Conservation (phyloP, 1,284 basidiomycete genomes). For the Irpex lacteus region DNA sequence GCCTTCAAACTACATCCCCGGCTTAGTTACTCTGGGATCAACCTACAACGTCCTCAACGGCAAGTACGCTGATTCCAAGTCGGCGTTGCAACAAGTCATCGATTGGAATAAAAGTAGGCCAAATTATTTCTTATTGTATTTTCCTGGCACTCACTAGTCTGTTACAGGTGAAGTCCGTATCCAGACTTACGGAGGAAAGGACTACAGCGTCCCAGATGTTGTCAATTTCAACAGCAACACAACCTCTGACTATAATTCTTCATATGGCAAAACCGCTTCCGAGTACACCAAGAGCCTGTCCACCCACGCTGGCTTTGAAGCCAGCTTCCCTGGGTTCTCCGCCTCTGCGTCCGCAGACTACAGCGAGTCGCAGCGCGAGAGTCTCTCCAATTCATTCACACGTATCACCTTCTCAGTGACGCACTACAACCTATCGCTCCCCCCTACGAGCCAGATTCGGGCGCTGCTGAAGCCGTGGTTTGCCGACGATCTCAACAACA, state of each 20-base stretch:
- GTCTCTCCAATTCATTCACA: conserved; percentile 2
- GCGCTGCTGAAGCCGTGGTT: not conserved
- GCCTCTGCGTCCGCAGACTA: not conserved
- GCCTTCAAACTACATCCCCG: conserved; percentile 4
- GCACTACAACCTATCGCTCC: not conserved
- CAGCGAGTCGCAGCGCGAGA: conserved; percentile 1
- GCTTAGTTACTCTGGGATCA: not conserved
- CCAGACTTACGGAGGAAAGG: not conserved
- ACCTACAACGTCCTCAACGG: conserved; percentile 2
- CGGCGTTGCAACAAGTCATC: conserved; percentile 4
- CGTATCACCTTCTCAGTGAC: conserved; percentile 1
- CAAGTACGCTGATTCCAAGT: conserved; percentile 2
- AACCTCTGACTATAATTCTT: conserved; percentile 1
- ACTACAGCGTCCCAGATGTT: conserved; percentile 2
- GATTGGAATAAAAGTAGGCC: conserved; percentile 2
- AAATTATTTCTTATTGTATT: not conserved
- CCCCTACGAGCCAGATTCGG: not conserved
- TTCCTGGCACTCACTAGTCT: not conserved
- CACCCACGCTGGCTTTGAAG: conserved; percentile 1
- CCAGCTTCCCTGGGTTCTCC: conserved; percentile 1
- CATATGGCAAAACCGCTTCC: not conserved
- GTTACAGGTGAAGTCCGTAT: not conserved
- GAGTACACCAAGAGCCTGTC: conserved; percentile 6
- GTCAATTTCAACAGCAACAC: conserved; percentile 2
- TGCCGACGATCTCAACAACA: not conserved